Evolutionary conservation across 768 basidiomycete species (phyloP), one percentile per base, ranked within the genome.

Genomic region (Termitomyces bulborhizus): DNA sequence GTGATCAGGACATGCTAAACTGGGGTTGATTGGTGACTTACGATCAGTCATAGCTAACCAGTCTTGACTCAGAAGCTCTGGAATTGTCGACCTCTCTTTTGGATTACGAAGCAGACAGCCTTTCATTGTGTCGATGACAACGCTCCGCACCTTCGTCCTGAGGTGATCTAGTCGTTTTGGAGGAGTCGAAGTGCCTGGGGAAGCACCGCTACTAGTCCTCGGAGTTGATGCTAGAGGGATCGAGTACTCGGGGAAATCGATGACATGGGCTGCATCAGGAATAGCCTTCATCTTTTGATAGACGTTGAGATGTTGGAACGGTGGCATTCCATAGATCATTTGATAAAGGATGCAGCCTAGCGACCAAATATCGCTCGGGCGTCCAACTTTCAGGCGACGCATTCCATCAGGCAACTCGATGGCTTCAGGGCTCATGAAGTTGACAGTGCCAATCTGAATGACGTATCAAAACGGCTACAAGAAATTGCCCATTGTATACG

Each of bases 341-440:
- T 99, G 96, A 72, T 99, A 98, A 32, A 98, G 77, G 65, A 99
- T 99, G 69, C 93, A 96, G 1, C 96, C 96, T 2, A 99, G 76
- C 3, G 94, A 97, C 96, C 96, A 99, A 41, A 99, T 92, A 68
- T 99, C 96, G 51, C 90, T 93, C 0, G 94, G 85, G 24, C 95
- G 88, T 3, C 96, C 97, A 51, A 98, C 93, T 76, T 96, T 97
- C 55, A 96, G 82, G 26, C 92, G 81, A 12, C 89, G 82, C 85
- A 86, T 90, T 42, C 88, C 92, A 54, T 90, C 91, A 4, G 86
- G 86, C 21, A 90, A 73, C 65, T 94, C 91, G 53, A 99, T 93
- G 12, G 96, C 93, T 70, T 99, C 96, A 0, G 96, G 96, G 52
- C 93, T 94, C 96, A 99, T 99, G 68, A 96, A 99, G 66, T 99